Percentiles rank a stretch among this genome's conserved stretches.
These are phyloP conservation scores for Raffaelea ambrosiae DNA, from an alignment of 2,329 filamentous ascomycete species.

Conservation along the genomic window DNA sequence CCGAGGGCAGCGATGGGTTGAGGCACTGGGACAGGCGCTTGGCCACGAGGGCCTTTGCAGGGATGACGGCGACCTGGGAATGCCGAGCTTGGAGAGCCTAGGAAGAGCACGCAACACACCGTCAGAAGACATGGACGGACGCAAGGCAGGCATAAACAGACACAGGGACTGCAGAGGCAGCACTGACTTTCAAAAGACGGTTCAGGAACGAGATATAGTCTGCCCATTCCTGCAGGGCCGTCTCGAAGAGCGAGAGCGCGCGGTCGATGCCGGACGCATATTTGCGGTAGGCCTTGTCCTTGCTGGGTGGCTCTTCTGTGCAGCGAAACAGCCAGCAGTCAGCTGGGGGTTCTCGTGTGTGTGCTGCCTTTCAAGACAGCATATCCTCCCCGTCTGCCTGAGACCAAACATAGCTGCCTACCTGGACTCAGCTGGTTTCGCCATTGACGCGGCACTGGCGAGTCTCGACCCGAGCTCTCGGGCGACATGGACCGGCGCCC, in stretches of 20 bases:
- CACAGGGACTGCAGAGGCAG: neutral
- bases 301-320: constrained; percentile 45
- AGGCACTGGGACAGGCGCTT: constrained; percentile 92
- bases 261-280: constrained; percentile 86
- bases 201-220: constrained; percentile 98
- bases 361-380: no score
- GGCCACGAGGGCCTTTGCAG: constrained; percentile 73
- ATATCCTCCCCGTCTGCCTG: neutral
- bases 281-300: constrained; percentile 68
- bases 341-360: neutral
- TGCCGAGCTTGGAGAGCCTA: constrained; percentile 85
- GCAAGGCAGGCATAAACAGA: neutral
- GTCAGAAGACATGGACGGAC: constrained; percentile 16
- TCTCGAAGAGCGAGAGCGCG: constrained; percentile 83
- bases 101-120: neutral
- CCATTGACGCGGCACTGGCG: constrained; percentile 67
- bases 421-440: constrained; percentile 51
- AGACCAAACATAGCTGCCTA: neutral
- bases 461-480: constrained; percentile 74
- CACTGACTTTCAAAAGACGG: constrained; percentile 69
- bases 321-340: constrained; percentile 7
- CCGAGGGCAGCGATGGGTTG: constrained; percentile 85
- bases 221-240: constrained; percentile 93
- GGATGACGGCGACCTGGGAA: constrained; percentile 60
- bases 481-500: constrained; percentile 59